Percentiles rank a stretch among this genome's conserved stretches.
Conservation (phyloP, 257 asterid genomes). For the Salvia rosmarinus region DNA sequence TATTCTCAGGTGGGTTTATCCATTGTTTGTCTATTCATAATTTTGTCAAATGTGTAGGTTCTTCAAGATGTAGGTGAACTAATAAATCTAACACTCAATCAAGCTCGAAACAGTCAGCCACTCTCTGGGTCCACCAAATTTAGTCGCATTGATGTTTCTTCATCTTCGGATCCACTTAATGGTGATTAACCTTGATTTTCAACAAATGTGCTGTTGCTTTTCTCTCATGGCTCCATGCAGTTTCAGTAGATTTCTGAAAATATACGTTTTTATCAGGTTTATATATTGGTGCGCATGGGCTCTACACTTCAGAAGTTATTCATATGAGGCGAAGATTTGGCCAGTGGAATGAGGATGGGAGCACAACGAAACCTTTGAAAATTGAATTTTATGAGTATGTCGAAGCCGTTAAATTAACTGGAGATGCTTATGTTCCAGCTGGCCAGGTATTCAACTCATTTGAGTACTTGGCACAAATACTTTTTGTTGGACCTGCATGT, state of each 20-base stretch:
- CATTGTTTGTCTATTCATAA: constrained; percentile 17
- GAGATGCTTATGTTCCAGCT: constrained; percentile 95
- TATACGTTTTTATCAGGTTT: constrained; percentile 57
- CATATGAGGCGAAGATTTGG: constrained; percentile 87
- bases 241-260: constrained; percentile 22
- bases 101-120: constrained; percentile 81
- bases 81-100: constrained; percentile 66
- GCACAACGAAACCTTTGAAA: constrained; percentile 57
- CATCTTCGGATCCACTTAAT: constrained; percentile 75
- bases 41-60: constrained; percentile 56
- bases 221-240: constrained; percentile 22
- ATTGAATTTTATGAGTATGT: constrained; percentile 90
- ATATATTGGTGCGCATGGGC: constrained; percentile 92
- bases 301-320: constrained; percentile 80
- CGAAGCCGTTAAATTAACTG: constrained; percentile 92
- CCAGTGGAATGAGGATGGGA: constrained; percentile 90
- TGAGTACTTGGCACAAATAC: background rate
- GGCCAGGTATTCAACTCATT: constrained; percentile 71
- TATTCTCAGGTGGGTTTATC: constrained; percentile 9
- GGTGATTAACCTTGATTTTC: constrained; percentile 48
- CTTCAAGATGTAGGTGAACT: constrained; percentile 84
- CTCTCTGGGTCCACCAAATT: constrained; percentile 90
- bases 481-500: background rate
- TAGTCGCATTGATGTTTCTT: constrained; percentile 71
- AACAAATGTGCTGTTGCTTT: constrained; percentile 16